Evolutionary conservation across 768 basidiomycete species (phyloP), one percentile per base, ranked within the genome.

Genomic region (Tulasnella sp.): DNA sequence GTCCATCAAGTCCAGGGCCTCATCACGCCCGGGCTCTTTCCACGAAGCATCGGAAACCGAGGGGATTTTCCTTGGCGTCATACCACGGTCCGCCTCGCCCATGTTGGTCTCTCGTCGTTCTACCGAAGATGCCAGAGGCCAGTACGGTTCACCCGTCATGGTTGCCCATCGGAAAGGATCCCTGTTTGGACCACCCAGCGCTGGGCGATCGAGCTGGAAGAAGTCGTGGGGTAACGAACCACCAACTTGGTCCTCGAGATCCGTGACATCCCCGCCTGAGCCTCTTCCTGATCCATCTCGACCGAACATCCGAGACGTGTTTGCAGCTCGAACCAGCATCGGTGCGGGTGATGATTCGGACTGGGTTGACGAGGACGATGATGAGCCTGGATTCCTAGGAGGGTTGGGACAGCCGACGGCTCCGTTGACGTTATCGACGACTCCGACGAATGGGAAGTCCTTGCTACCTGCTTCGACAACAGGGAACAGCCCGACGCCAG

Each of bases 291-390:
- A 83, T 78, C 1, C 76, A 82, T 23, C 70, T 62, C 49, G 43
- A 21, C 67, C 69, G 14, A 73, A 59, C 15, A 76, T 91, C 25
- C 75, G 87, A 36, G 87, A 91, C 62, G 87, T 91, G 25, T 88
- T 91, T 59, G 80, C 83, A n/a, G 80, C 83, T 15, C 67, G 83
- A 60, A 75, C 32, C 59, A 77, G 82, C 37, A 61, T 77, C 40
- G 77, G 64, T 62, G 67, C 75, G 49, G 83, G 84, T 6, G 88
- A 88, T 63, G 87, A 90, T 63, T 83, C 82, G 43, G 86, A 89
- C 61, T 90, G 87, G 87, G 83, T 87, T 12, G 88, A 90, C 63
- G 85, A 88, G 63, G 87, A 91, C 39, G 87, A 89, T 6, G 85
- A 88, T 63, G 69, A 69, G 17, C 71, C 80, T 6, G 37, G 78